phyloP scores from a whole-genome alignment of 2,329 filamentous ascomycete genomes.

The Periconia macrospinosa region DNA sequence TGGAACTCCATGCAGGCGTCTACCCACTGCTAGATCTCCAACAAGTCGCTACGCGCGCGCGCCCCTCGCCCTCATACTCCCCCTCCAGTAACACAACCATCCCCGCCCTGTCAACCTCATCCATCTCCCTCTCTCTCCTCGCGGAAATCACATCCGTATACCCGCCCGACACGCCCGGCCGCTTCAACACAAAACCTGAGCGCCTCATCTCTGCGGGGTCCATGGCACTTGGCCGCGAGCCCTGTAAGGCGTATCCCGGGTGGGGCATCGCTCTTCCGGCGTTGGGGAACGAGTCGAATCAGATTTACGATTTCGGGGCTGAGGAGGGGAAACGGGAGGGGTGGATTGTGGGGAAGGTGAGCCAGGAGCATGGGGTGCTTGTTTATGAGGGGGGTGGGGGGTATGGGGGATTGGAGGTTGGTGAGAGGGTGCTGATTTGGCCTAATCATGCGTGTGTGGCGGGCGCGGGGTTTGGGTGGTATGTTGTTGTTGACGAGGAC shows the following conservation, averaged over 20 bases:
- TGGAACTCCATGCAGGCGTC: constrained; percentile 76
- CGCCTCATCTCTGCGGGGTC: constrained; percentile 70
- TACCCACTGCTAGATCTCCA: constrained; percentile 78
- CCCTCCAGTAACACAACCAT: too few relatives aligned
- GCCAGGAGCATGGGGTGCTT: constrained; percentile 78
- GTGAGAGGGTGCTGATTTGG: constrained; percentile 58
- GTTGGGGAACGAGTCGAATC: constrained; percentile 36
- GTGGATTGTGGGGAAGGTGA: constrained; percentile 72
- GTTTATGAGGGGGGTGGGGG: constrained; percentile 57
- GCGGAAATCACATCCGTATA: constrained; percentile 73
- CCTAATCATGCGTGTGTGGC: constrained; percentile 83
- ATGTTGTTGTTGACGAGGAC: constrained; percentile 71
- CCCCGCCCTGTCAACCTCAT: too few relatives aligned
- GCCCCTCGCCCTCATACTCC: constrained; percentile 36
- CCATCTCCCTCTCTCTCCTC: constrained; percentile 50
- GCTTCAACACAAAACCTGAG: constrained; percentile 53
- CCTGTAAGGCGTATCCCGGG: constrained; percentile 69
- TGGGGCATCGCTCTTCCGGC: constrained; percentile 72
- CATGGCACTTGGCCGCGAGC: constrained; percentile 72
- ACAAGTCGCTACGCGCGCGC: constrained; percentile 72
- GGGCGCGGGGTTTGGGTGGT: constrained; percentile 71
- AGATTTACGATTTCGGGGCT: constrained; percentile 26
- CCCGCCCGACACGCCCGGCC: constrained; percentile 2
- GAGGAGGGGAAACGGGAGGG: constrained; percentile 39
- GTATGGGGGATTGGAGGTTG: constrained; percentile 24